Conservation (phyloP, 345 rosid genomes). For the Euclidium syriacum region DNA sequence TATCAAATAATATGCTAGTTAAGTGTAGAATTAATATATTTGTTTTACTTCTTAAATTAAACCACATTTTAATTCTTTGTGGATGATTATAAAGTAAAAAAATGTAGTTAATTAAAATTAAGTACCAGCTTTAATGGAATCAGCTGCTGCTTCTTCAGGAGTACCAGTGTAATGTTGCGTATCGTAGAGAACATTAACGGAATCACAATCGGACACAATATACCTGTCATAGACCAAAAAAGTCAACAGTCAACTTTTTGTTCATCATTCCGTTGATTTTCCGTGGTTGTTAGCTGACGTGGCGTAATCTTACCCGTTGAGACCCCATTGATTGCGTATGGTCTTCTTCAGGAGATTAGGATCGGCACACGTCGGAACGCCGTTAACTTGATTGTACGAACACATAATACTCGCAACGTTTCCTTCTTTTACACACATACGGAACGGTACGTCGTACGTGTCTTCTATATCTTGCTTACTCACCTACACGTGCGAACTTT, state of each 20-base stretch:
- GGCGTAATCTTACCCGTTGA: slow-evolving; percentile 56
- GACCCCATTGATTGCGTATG: slow-evolving; percentile 64
- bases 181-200: slow-evolving; percentile 63
- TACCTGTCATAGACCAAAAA: slow-evolving; percentile 38
- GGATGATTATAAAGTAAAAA: not conserved
- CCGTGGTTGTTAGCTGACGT: not conserved
- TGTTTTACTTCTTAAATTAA: not conserved
- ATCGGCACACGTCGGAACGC: slow-evolving; percentile 80
- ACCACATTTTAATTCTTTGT: not conserved
- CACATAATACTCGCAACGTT: slow-evolving; percentile 89
- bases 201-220: slow-evolving; percentile 86
- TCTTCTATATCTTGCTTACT: slow-evolving; percentile 79
- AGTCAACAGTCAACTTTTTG: not conserved
- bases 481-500: slow-evolving; percentile 42
- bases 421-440: slow-evolving; percentile 74
- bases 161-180: slow-evolving; percentile 61
- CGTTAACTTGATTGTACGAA: slow-evolving; percentile 87
- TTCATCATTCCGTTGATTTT: too few species aligned
- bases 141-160: slow-evolving; percentile 90
- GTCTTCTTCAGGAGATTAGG: slow-evolving; percentile 53
- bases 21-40: too few species aligned
- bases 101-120: not conserved
- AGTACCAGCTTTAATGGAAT: slow-evolving; percentile 76
- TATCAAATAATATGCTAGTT: too few species aligned
- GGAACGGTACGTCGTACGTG: slow-evolving; percentile 72